Evolutionary conservation across 495 filamentous ascomycete genomes (phyloP).

Genomic region (Aspergillus sclerotiicarbonarius): DNA sequence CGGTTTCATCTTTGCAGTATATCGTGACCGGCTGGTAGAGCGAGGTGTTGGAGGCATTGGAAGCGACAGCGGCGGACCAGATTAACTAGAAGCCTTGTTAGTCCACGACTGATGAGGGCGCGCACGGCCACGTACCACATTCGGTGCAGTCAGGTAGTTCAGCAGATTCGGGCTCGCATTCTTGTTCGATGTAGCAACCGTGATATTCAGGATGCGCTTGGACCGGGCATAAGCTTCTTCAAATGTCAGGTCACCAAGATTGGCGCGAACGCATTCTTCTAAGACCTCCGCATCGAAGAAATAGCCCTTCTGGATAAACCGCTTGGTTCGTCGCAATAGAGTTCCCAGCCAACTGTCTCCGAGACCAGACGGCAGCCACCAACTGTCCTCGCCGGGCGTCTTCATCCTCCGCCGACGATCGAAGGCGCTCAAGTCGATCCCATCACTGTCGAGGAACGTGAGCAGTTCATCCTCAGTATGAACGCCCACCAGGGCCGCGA

Average conservation of each 20-base stretch:
- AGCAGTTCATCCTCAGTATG: constrained; percentile 86
- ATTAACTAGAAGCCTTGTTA: constrained; percentile 56
- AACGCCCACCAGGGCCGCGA: constrained; percentile 85
- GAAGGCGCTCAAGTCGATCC: constrained; percentile 83
- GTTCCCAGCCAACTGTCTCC: constrained; percentile 52
- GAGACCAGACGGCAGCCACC: constrained; percentile 19
- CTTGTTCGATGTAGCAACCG: constrained; percentile 69
- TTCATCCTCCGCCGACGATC: constrained; percentile 33
- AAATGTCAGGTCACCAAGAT: constrained; percentile 88
- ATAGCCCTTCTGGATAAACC: constrained; percentile 73
- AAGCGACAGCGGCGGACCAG: constrained; percentile 91
- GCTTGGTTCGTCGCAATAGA: constrained; percentile 55
- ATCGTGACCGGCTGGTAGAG: constrained; percentile 68
- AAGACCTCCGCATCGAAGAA: constrained; percentile 80
- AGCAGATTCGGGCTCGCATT: constrained; percentile 81
- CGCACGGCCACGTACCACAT: constrained; percentile 64
- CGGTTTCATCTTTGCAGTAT: constrained; percentile 78
- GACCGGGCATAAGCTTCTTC: constrained; percentile 88
- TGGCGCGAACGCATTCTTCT: constrained; percentile 80
- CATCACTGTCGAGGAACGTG: constrained; percentile 69
- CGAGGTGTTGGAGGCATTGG: constrained; percentile 72
- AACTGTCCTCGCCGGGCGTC: constrained; percentile 13
- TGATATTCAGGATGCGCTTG: constrained; percentile 89
- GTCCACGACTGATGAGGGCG: background rate
- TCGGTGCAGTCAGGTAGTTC: constrained; percentile 92